Evolutionary conservation across 805 yeast genomes (phyloP), one percentile per base, ranked within the genome.

Genomic region (Groenewaldozyma salmanticensis): DNA sequence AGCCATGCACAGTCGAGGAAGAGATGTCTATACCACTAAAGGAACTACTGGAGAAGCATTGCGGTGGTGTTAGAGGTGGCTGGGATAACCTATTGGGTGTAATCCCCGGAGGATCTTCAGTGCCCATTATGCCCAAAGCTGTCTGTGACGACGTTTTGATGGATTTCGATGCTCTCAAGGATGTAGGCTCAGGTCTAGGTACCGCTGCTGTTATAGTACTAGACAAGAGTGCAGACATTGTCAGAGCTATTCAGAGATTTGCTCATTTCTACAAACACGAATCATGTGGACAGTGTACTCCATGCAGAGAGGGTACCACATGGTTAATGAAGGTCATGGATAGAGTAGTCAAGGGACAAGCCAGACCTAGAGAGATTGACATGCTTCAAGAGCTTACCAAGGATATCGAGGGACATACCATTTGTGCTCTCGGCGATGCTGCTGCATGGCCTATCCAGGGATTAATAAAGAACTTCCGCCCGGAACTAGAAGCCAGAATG

Each of bases 371-470:
- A 51, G 95, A 85, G 63, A 85, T 85, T 54, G 95, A 85, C 58
- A 77, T 76, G 83, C 77, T 86, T 44, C 71, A 74, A 54, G 95
- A 85, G 66, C 75, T 85, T 54, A 79, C 88, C 46, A 81, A 83
- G 67, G 86, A 83, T 61, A 77, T 84, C 52, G 94, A 85, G 65
- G 94, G 94, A 38, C 95, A 85, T 65, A 83, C 94, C 39, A 84
- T 84, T 56, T 84, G 95, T 68, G 95, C 94, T 24, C 71, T 84
- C 57, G 95, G 95, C 45, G 95, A 84, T 58, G 95, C 95, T 27
- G 86, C 94, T 44, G 87, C 92, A 22, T 84, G 95, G 95, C 95
- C 95, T 35, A 74, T 85, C 48, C 94, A 85, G 66, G 95, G 95
- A 44, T 73, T 84, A 51, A 81, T 85, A 53, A 79, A 81, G 62